Conservation (phyloP, 1,284 basidiomycete genomes). For the Ustilago hordei region DNA sequence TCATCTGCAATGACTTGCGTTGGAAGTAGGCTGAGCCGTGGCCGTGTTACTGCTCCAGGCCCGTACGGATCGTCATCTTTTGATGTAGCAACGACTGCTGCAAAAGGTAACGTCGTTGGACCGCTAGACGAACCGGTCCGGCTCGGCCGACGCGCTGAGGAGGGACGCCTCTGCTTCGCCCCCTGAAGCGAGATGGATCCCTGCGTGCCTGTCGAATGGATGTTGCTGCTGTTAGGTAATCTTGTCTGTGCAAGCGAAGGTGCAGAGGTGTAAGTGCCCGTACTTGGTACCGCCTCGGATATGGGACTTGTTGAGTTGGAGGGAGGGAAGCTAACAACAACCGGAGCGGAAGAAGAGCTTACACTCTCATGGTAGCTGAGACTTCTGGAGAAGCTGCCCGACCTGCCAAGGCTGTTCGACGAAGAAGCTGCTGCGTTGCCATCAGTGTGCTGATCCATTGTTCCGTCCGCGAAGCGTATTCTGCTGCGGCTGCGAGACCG, state of each 20-base stretch:
- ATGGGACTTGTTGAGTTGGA: conserved; percentile 14
- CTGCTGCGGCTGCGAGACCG: conserved; percentile 38
- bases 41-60: conserved; percentile 49
- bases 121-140: conserved; percentile 48
- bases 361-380: conserved; percentile 53
- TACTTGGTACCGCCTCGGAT: conserved; percentile 9
- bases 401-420: conserved; percentile 24
- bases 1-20: conserved; percentile 36
- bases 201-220: conserved; percentile 1
- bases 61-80: conserved; percentile 47
- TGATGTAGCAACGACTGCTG: conserved; percentile 18
- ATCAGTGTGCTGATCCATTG: not conserved
- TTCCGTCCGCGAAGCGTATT: conserved; percentile 34
- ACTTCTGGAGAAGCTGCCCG: conserved; percentile 53
- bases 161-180: conserved; percentile 40
- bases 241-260: conserved; percentile 19
- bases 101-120: conserved; percentile 44
- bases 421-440: conserved; percentile 7
- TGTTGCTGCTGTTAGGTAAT: conserved; percentile 22
- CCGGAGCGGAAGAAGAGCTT: conserved; percentile 35
- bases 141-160: conserved; percentile 33
- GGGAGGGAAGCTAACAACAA: conserved; percentile 51
- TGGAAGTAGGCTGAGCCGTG: conserved; percentile 42
- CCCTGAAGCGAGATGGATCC: conserved; percentile 11
- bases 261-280: conserved; percentile 15